Percentiles rank a stretch among this genome's conserved stretches.
Conservation (phyloP, 768 basidiomycete species). For the Auriculariales sp. region DNA sequence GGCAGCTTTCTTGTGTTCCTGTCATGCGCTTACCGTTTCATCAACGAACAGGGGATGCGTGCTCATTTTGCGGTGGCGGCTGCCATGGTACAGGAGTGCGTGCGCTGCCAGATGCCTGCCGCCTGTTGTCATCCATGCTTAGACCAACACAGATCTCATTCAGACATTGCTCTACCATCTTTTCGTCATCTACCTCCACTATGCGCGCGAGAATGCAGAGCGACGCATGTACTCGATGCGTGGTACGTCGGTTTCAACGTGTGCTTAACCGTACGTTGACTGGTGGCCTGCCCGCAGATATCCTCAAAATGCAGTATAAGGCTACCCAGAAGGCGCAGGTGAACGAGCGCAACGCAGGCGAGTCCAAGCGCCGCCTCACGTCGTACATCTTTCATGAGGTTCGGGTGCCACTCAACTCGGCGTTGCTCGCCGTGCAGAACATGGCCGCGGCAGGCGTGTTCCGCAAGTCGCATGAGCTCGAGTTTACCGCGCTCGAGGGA, state of each 20-base stretch:
- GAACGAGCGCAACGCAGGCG: constrained; percentile 53
- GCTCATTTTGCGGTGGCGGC: no score
- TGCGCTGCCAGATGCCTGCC: no score
- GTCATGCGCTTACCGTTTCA: no score
- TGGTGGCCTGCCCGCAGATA: no score
- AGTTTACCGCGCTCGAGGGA: constrained; percentile 74
- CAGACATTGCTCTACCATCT: no score
- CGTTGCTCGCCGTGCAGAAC: constrained; percentile 81
- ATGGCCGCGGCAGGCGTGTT: constrained; percentile 69
- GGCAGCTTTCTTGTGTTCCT: no score
- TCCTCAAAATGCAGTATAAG: no score
- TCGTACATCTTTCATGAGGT: constrained; percentile 51
- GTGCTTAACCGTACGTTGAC: no score
- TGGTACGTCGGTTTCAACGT: constrained; percentile 36
- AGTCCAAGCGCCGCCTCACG: constrained; percentile 76
- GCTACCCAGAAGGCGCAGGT: constrained; percentile 47
- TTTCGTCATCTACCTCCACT: constrained; percentile 5
- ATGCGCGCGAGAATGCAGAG: constrained; percentile 17
- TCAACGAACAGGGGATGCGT: no score
- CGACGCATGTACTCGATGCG: constrained; percentile 35
- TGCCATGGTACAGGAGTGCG: no score
- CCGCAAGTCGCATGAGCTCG: constrained; percentile 62
- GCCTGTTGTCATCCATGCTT: no score
- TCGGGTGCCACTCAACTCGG: constrained; percentile 69
- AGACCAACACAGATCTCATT: no score